These are phyloP conservation scores for Colletotrichum lupini DNA, from an alignment of 2,329 filamentous ascomycete genomes.

Conservation along the genomic window DNA sequence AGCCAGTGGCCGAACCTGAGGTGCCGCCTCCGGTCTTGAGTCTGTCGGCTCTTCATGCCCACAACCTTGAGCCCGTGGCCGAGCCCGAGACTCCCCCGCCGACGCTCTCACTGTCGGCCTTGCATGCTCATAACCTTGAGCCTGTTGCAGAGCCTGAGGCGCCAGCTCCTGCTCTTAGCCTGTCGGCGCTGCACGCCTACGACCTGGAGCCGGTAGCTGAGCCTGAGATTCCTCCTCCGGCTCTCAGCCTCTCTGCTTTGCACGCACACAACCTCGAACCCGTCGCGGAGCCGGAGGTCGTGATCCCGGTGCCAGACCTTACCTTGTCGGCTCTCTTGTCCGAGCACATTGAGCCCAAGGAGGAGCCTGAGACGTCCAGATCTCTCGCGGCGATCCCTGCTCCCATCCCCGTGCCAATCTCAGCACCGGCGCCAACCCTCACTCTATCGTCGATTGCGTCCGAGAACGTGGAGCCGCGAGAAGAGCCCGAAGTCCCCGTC, in stretches of 20 bases:
- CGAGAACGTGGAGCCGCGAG: constrained; percentile 46
- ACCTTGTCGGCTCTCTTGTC: constrained; percentile 45
- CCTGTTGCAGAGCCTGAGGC: constrained; percentile 41
- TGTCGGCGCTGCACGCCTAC: constrained; percentile 41
- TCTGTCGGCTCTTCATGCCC: constrained; percentile 33
- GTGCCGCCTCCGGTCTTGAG: constrained; percentile 32
- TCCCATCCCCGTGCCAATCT: constrained; percentile 33
- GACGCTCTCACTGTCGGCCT: constrained; percentile 42
- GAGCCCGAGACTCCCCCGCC: constrained; percentile 42
- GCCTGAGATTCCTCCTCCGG: constrained; percentile 36
- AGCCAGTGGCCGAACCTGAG: constrained; percentile 48
- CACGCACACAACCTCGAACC: constrained; percentile 42
- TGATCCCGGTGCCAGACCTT: constrained; percentile 41
- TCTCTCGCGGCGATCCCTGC: constrained; percentile 35
- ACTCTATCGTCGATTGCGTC: constrained; percentile 47
- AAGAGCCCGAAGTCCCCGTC: constrained; percentile 41
- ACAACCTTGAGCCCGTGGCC: constrained; percentile 33
- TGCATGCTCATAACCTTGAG: constrained; percentile 44
- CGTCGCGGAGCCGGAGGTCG: constrained; percentile 38
- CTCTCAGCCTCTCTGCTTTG: constrained; percentile 49
- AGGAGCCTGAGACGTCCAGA: constrained; percentile 40
- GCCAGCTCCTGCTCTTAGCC: constrained; percentile 36
- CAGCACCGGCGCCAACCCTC: constrained; percentile 37
- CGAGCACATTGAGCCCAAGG: constrained; percentile 46
- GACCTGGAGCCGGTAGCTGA: constrained; percentile 42